phyloP scores from a whole-genome alignment of 164 flowering plant species.

The Aristolochia californica region DNA sequence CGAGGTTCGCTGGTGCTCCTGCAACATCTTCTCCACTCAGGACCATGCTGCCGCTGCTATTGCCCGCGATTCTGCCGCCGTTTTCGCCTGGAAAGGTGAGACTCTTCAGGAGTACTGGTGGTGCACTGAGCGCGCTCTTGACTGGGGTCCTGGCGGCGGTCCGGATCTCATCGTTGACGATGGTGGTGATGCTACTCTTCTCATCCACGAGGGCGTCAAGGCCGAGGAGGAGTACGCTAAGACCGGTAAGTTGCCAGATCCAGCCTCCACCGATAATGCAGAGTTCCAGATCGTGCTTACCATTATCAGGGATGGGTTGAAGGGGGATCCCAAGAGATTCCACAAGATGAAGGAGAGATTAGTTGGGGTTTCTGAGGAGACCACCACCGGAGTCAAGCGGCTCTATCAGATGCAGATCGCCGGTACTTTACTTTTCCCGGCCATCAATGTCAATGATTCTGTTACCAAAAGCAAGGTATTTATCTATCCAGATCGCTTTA shows the following conservation, averaged over 20 bases:
- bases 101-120: constrained; percentile 32
- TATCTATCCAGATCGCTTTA: no score
- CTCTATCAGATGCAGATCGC: constrained; percentile 25
- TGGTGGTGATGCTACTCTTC: constrained; percentile 24
- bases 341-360: constrained; percentile 30
- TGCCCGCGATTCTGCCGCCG: constrained; percentile 28
- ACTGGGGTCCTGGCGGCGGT: constrained; percentile 28
- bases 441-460: constrained; percentile 20
- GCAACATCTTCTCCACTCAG: constrained; percentile 27
- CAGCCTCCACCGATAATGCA: constrained; percentile 28
- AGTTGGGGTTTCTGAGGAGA: constrained; percentile 31
- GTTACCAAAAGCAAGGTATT: constrained; percentile 22
- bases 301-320: constrained; percentile 26
- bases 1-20: constrained; percentile 29
- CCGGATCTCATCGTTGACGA: constrained; percentile 29
- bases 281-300: constrained; percentile 36
- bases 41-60: constrained; percentile 25
- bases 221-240: constrained; percentile 23
- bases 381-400: constrained; percentile 28
- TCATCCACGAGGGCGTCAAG: constrained; percentile 24
- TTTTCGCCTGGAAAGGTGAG: constrained; percentile 21
- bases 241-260: constrained; percentile 26
- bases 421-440: constrained; percentile 23
- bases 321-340: constrained; percentile 24
- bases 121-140: constrained; percentile 27